Base-by-base conservation (phyloP, 768 basidiomycete genomes). In the Cyclocybe cylindracea region DNA sequence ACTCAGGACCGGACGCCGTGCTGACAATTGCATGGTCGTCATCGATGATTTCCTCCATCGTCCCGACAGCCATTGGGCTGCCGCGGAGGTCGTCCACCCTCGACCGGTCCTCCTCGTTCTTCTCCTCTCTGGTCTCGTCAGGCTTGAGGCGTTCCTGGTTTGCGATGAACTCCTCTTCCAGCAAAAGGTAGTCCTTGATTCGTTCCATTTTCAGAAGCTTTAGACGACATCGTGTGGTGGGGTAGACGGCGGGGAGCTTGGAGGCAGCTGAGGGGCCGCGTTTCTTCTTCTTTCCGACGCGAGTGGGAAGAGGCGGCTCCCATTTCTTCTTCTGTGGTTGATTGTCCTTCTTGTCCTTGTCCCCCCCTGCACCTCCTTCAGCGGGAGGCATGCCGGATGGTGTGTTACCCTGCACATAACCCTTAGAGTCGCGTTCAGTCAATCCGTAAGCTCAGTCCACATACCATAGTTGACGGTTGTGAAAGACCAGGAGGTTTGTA, bases 1-100 rank as follows among this genome's bases (percentile, higher is more conserved):
- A 94, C 66, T 98, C 97, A 19, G 96, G 94, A 2, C 96, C 95
- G 37, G 90, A 91, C 18, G 93, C 85, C 7, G 93, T 91, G 68
- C 90, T 92, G 66, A 99, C 88, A 69, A 99, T 98, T n/a, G 97
- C 97, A 71, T 99, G 93, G 81, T 95, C 93, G 72, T 96, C 94
- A 78, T 95, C 93, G 61, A 96, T 93, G 58, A 95, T 92, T 72
- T 99, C 97, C 73, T 98, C 97, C 70, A 99, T 79, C 0, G 94
- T 94, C 16, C 97, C 97, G 54, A 99, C 94, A n/a, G 89, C 89
- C 94, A 99, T 96, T 7, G 96, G 97, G 43, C 85, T 89, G 6
- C 97, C 97, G 33, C 96, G 86, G 33, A 99, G 69, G 69, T 94
- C 92, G 70, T 99, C 96, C 42, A 99, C 93, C 63, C 85, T 89